Percentiles rank a stretch among this genome's conserved stretches.
phyloP scores from a whole-genome alignment of 257 asterid genomes.

The Plantago ovata region DNA sequence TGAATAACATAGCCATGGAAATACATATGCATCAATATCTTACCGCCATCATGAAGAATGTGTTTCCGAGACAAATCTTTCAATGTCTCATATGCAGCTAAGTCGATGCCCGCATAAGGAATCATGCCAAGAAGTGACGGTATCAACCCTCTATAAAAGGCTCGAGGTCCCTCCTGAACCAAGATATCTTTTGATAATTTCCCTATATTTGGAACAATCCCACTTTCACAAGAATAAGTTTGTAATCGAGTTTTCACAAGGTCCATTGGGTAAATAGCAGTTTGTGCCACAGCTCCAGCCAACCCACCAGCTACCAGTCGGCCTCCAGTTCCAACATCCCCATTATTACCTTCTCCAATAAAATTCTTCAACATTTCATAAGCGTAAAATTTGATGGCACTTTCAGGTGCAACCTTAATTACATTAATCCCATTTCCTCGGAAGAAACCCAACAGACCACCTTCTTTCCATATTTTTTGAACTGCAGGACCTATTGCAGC shows the following conservation, averaged over 20 bases:
- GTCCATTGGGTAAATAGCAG: conserved; percentile 96
- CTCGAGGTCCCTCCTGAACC: conserved; percentile 91
- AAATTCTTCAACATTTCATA: conserved; percentile 70
- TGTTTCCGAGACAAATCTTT: conserved; percentile 78
- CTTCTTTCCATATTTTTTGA: conserved; percentile 67
- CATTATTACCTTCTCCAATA: conserved; percentile 45
- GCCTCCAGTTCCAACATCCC: conserved; percentile 68
- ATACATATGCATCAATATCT: conserved; percentile 9
- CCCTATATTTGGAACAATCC: conserved; percentile 65
- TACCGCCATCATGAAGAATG: conserved; percentile 84
- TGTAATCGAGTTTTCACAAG: conserved; percentile 93
- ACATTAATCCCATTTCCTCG: conserved; percentile 94
- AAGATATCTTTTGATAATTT: conserved; percentile 75
- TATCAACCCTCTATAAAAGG: conserved; percentile 81
- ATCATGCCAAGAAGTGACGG: conserved; percentile 96
- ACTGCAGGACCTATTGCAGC: conserved; percentile 65
- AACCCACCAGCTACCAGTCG: conserved; percentile 83
- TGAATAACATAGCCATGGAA: not conserved
- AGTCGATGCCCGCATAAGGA: conserved; percentile 93
- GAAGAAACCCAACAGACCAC: conserved; percentile 66
- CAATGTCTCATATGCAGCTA: conserved; percentile 85
- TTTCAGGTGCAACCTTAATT: conserved; percentile 96
- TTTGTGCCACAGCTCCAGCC: conserved; percentile 99
- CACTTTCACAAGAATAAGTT: conserved; percentile 62
- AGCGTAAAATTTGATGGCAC: conserved; percentile 90